Evolutionary conservation across 2,329 filamentous ascomycete species (phyloP).

Genomic region (Apiospora sp.): DNA sequence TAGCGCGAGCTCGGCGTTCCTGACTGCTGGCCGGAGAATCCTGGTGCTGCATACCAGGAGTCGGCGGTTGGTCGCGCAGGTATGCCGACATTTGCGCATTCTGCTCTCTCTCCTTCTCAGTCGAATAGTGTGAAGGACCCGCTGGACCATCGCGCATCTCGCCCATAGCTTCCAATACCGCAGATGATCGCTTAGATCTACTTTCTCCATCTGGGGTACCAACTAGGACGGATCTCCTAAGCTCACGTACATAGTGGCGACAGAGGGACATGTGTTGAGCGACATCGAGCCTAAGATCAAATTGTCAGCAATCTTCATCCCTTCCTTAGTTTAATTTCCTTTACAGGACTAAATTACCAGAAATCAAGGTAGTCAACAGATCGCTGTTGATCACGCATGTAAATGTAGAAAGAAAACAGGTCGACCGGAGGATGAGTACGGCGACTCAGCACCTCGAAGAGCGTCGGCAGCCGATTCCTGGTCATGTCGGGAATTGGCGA

Average conservation of each 20-base stretch:
- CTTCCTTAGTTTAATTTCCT: background rate
- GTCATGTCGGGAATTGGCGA: slow-evolving; percentile 66
- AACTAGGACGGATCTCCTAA: slow-evolving; percentile 90
- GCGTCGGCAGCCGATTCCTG: slow-evolving; percentile 88
- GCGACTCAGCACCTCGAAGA: slow-evolving; percentile 94
- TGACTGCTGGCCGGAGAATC: slow-evolving; percentile 60
- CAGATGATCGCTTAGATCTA: slow-evolving; percentile 84
- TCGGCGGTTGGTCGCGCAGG: slow-evolving; percentile 70
- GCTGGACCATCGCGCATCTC: slow-evolving; percentile 69
- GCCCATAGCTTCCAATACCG: slow-evolving; percentile 75
- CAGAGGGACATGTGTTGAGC: slow-evolving; percentile 98
- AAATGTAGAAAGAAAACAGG: slow-evolving; percentile 98
- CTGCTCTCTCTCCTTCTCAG: slow-evolving; percentile 77
- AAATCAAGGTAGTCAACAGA: slow-evolving; percentile 99
- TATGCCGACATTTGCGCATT: slow-evolving; percentile 94
- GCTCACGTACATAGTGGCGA: slow-evolving; percentile 94
- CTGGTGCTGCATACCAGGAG: slow-evolving; percentile 50
- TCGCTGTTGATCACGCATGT: slow-evolving; percentile 98
- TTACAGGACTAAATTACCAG: slow-evolving; percentile 68
- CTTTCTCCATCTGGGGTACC: slow-evolving; percentile 89
- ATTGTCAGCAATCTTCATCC: background rate
- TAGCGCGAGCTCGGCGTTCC: slow-evolving; percentile 53
- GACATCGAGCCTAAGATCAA: slow-evolving; percentile 84
- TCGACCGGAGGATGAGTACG: slow-evolving; percentile 96
- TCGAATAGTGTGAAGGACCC: slow-evolving; percentile 68